A percentile compares a stretch with the other conserved stretches of the same genome.
These are phyloP conservation scores for Telfairia occidentalis DNA, from an alignment of 331 rosid genomes.

Conservation along the genomic window DNA sequence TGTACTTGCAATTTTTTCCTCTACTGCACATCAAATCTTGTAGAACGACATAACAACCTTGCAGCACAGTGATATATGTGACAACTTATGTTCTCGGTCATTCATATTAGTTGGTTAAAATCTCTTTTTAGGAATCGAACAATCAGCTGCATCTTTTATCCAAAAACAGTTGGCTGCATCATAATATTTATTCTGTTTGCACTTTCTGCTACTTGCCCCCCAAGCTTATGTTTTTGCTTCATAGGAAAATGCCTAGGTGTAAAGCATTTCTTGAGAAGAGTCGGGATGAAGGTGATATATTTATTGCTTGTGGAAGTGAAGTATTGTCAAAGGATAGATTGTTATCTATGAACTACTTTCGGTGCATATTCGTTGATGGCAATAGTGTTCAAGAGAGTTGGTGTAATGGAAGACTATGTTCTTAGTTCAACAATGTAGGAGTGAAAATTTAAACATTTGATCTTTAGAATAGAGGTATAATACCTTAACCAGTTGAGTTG, in stretches of 20 bases:
- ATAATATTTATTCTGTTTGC: not conserved
- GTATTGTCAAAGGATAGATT: not conserved
- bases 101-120: not conserved
- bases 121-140: not conserved
- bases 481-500: too few species aligned
- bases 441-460: too few species aligned
- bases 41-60: not conserved
- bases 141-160: not conserved
- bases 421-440: too few species aligned
- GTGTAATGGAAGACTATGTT: not conserved
- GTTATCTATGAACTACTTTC: not conserved
- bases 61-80: not conserved
- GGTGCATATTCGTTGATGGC: not conserved
- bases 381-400: too few species aligned
- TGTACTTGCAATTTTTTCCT: not conserved
- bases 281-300: not conserved
- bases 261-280: not conserved
- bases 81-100: not conserved
- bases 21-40: not conserved
- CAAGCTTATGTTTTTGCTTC: not conserved
- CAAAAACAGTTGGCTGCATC: not conserved
- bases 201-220: not conserved
- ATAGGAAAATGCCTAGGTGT: not conserved
- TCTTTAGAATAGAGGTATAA: too few species aligned
- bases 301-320: not conserved